Evolutionary conservation across 1,139 yeast genomes (phyloP).

Genomic region (Nadsonia starkeyi-henricii): DNA sequence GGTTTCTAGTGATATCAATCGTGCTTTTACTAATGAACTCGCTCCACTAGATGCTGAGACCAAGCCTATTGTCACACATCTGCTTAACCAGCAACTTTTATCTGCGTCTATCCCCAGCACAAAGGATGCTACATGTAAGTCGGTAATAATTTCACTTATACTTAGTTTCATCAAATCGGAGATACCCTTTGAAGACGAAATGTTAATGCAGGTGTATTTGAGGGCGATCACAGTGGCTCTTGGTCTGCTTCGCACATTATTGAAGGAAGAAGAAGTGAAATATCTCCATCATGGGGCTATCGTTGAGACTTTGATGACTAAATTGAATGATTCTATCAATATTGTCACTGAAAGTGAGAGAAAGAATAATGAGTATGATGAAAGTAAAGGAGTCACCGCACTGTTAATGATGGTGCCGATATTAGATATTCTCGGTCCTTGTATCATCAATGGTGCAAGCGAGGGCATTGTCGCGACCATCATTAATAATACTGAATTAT

Average conservation of each 20-base stretch:
- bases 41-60: constrained; percentile 27
- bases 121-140: constrained; percentile 47
- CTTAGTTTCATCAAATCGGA: constrained; percentile 30
- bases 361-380: not conserved
- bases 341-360: not conserved
- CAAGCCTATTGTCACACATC: constrained; percentile 13
- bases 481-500: not conserved
- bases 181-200: constrained; percentile 3
- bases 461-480: not conserved
- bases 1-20: constrained; percentile 7
- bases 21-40: constrained; percentile 7
- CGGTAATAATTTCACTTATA: constrained; percentile 36
- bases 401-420: not conserved
- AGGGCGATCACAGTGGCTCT: not conserved
- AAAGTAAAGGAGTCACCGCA: not conserved
- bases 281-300: not conserved
- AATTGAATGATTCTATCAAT: not conserved
- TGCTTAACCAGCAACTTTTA: constrained; percentile 3
- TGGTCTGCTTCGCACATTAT: not conserved
- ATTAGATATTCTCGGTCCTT: not conserved
- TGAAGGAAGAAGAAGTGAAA: not conserved
- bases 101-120: constrained; percentile 21
- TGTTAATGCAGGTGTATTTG: not conserved
- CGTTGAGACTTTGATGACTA: not conserved
- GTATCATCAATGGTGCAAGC: not conserved